A percentile compares a stretch with the other conserved stretches of the same genome.
phyloP scores from a whole-genome alignment of 441 rosid genomes.

The Syzygium syzygioides region DNA sequence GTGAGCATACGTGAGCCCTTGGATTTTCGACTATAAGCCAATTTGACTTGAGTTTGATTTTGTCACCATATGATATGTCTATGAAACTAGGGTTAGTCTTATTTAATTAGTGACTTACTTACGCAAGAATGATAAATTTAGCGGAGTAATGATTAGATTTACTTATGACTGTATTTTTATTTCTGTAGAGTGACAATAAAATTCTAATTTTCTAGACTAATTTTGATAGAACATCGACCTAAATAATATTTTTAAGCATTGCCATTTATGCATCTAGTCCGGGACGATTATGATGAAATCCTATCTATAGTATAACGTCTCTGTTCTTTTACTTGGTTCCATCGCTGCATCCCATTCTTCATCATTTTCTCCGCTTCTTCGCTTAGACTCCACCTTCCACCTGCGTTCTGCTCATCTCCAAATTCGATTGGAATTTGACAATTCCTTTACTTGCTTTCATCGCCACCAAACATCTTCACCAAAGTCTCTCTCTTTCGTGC shows the following conservation, averaged over 20 bases:
- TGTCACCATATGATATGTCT: background rate
- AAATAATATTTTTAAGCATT: background rate
- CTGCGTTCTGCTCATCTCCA: background rate
- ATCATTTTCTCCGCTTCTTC: background rate
- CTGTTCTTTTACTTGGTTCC: background rate
- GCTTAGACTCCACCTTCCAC: background rate
- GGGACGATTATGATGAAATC: background rate
- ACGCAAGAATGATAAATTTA: background rate
- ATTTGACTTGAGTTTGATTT: background rate
- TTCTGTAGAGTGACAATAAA: background rate
- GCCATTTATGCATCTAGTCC: background rate
- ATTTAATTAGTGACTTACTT: background rate
- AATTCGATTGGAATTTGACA: background rate
- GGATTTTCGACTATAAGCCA: background rate
- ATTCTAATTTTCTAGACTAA: background rate
- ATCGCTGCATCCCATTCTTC: background rate
- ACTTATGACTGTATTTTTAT: background rate
- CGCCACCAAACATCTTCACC: background rate
- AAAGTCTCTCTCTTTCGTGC: background rate
- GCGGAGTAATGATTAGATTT: background rate
- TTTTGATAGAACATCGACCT: background rate
- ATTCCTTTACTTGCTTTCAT: background rate
- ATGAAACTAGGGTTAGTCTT: background rate
- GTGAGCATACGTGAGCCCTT: background rate
- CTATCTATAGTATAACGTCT: background rate